Conservation (phyloP, 352 stramenopile genomes). For the Poterioochromonas sp. region DNA sequence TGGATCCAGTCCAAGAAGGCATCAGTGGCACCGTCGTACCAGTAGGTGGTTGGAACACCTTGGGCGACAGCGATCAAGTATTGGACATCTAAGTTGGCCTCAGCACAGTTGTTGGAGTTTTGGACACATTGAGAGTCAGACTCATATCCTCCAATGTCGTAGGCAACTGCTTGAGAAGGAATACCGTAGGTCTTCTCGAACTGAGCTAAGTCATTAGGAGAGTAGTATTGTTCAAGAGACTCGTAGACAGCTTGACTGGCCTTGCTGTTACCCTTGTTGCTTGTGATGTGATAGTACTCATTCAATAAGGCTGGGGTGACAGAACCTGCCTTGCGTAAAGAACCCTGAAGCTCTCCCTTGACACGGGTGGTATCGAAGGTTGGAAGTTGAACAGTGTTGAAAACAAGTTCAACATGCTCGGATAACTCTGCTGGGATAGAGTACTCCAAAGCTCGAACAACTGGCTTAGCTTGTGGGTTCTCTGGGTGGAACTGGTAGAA, state of each 20-base stretch:
- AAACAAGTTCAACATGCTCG: background rate
- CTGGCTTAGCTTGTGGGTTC: background rate
- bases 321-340: background rate
- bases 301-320: background rate
- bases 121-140: background rate
- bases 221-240: background rate
- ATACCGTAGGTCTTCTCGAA: background rate
- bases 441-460: background rate
- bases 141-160: background rate
- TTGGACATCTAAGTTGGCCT: constrained; percentile 75
- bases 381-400: background rate
- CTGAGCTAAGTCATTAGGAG: background rate
- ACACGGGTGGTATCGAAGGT: background rate
- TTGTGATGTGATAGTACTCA: constrained; percentile 3
- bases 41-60: constrained; percentile 73
- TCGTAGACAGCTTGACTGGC: background rate
- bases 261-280: background rate
- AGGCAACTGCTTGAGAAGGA: background rate
- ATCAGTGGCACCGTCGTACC: constrained; percentile 35
- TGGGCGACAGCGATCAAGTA: constrained; percentile 72
- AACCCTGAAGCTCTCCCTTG: no score
- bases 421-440: background rate
- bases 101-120: constrained; percentile 35
- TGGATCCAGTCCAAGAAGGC: constrained; percentile 50
- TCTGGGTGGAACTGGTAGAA: background rate